These are phyloP conservation scores for Termitomyces sp. DNA, from an alignment of 768 basidiomycete genomes.

Conservation along the genomic window DNA sequence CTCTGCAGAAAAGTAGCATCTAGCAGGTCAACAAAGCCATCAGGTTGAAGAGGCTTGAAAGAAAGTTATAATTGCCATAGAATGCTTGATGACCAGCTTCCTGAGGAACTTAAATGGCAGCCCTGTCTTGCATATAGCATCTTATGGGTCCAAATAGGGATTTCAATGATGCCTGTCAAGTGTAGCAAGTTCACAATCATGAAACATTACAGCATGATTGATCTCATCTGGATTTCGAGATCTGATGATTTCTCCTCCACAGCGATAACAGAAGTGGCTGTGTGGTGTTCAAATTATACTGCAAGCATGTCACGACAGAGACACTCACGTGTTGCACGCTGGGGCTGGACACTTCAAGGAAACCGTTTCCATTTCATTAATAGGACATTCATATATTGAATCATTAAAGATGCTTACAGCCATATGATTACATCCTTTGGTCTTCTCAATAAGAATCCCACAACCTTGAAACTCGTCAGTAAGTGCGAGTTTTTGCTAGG, in stretches of 20 bases:
- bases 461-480: slow-evolving; percentile 28
- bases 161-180: background rate
- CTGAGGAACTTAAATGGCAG: background rate
- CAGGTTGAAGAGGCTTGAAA: background rate
- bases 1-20: background rate
- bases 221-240: background rate
- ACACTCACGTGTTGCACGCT: slow-evolving; percentile 45
- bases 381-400: background rate
- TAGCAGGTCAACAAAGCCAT: background rate
- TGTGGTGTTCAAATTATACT: background rate
- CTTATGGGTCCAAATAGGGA: no score
- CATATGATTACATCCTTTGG: slow-evolving; percentile 56
- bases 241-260: slow-evolving; percentile 41
- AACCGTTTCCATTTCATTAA: background rate
- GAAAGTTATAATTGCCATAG: background rate
- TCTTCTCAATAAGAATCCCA: slow-evolving; percentile 45
- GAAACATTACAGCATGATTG: background rate
- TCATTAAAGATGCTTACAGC: slow-evolving; percentile 29
- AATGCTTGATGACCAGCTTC: background rate
- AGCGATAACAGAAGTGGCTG: slow-evolving; percentile 50
- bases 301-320: background rate
- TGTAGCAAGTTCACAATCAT: background rate
- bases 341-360: slow-evolving; percentile 44
- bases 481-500: background rate
- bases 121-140: background rate